Conservation (phyloP, 2,329 filamentous ascomycete species). For the Scytalidium lignicola region DNA sequence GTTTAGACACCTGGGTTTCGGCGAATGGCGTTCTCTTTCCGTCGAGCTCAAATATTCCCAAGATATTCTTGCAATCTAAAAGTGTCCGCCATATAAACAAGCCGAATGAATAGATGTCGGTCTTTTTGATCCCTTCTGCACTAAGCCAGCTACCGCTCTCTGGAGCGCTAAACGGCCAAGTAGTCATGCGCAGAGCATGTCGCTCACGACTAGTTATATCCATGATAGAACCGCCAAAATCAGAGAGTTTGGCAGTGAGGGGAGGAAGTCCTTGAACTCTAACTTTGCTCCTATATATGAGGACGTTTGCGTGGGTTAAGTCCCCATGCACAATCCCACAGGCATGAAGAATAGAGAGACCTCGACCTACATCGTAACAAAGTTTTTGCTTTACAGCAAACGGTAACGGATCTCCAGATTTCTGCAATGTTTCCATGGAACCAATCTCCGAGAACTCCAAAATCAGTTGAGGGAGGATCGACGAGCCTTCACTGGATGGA, state of each 20-base stretch:
- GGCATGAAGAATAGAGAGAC: conserved; percentile 6
- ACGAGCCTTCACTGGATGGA: neutral
- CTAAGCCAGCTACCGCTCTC: neutral
- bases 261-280: conserved; percentile 1
- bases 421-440: conserved; percentile 5
- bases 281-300: conserved; percentile 2
- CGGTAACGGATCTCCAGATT: neutral
- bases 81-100: conserved; percentile 1
- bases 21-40: no score
- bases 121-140: conserved; percentile 2
- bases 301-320: conserved; percentile 8
- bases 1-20: no score
- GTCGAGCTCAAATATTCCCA: no score
- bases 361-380: conserved; percentile 4
- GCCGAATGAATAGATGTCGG: conserved; percentile 4
- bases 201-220: conserved; percentile 1
- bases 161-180: conserved; percentile 1
- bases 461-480: conserved; percentile 3
- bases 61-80: neutral
- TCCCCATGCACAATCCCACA: conserved; percentile 11
- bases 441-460: conserved; percentile 9
- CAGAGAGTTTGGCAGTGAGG: conserved; percentile 2
- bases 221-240: conserved; percentile 7
- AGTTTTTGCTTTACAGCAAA: no score
- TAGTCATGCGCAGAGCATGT: no score